phyloP scores from a whole-genome alignment of 176 grass and related monocot species.

The Aegilops longissima region DNA sequence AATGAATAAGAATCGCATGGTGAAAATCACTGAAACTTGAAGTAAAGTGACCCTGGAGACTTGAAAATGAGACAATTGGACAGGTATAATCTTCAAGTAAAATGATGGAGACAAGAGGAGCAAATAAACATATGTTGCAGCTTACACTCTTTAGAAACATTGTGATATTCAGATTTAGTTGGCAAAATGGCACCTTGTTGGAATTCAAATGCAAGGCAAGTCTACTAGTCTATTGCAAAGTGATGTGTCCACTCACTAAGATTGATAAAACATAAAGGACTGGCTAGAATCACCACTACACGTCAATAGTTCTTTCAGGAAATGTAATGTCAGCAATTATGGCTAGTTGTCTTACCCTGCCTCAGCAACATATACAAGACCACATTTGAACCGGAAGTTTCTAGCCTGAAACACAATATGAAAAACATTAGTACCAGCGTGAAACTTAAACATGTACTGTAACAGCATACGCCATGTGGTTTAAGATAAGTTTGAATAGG shows the following conservation, averaged over 20 bases:
- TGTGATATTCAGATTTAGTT: slow-evolving; percentile 2
- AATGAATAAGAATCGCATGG: slow-evolving; percentile 15
- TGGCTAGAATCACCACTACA: not conserved
- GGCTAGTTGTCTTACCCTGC: slow-evolving; percentile 66
- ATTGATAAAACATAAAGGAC: not conserved
- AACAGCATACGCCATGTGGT: not conserved
- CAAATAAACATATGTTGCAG: not conserved
- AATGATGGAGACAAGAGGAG: not conserved
- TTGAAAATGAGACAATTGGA: not conserved
- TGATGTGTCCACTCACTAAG: not conserved
- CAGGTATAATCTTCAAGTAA: not conserved
- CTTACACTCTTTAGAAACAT: not conserved
- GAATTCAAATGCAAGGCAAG: slow-evolving; percentile 14
- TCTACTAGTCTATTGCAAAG: not conserved
- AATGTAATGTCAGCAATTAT: slow-evolving; percentile 24
- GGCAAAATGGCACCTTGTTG: not conserved
- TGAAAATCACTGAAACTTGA: slow-evolving; percentile 13
- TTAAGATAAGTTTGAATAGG: slow-evolving; percentile 18
- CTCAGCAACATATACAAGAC: slow-evolving; percentile 98
- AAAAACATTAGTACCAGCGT: slow-evolving; percentile 4
- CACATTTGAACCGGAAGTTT: slow-evolving; percentile 99
- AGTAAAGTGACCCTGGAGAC: not conserved
- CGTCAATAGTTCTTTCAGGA: not conserved
- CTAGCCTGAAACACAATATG: slow-evolving; percentile 65
- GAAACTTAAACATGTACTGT: not conserved